A percentile compares a stretch with the other conserved stretches of the same genome.
Evolutionary conservation across 208 protist genomes (phyloP).

Genomic region (Angomonas ambiguus): DNA sequence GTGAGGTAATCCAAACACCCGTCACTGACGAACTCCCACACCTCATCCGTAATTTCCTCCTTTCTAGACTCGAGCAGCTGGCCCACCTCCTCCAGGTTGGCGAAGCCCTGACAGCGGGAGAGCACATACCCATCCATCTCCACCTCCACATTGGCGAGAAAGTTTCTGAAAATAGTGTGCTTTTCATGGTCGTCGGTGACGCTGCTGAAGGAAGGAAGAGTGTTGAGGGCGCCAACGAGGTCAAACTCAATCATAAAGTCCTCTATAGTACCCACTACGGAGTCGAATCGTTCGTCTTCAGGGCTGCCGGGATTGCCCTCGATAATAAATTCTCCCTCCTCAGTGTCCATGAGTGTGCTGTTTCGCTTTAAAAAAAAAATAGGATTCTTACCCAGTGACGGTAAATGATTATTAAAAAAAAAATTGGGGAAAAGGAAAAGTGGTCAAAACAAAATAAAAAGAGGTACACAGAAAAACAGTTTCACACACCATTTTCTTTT

Average conservation of each 20-base stretch:
- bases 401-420: too few relatives aligned
- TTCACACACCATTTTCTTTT: constrained; percentile 9
- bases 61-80: constrained; percentile 47
- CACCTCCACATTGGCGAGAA: constrained; percentile 44
- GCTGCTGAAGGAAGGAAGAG: constrained; percentile 36
- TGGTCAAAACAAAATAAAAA: constrained; percentile 12
- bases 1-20: constrained; percentile 78
- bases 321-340: constrained; percentile 75
- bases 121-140: constrained; percentile 62
- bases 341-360: constrained; percentile 41
- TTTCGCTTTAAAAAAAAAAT: not conserved
- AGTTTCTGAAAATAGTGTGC: constrained; percentile 45
- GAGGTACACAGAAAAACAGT: constrained; percentile 13
- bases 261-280: constrained; percentile 73
- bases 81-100: constrained; percentile 22
- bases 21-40: constrained; percentile 78
- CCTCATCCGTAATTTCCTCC: constrained; percentile 69
- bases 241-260: constrained; percentile 86
- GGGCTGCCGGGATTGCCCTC: constrained; percentile 42
- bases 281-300: constrained; percentile 67
- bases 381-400: too few relatives aligned
- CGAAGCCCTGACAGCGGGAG: constrained; percentile 19
- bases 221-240: constrained; percentile 23
- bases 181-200: constrained; percentile 54
- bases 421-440: not conserved